phyloP scores from a whole-genome alignment of 352 stramenopile species.

The Phytopythium chamaehyphon region DNA sequence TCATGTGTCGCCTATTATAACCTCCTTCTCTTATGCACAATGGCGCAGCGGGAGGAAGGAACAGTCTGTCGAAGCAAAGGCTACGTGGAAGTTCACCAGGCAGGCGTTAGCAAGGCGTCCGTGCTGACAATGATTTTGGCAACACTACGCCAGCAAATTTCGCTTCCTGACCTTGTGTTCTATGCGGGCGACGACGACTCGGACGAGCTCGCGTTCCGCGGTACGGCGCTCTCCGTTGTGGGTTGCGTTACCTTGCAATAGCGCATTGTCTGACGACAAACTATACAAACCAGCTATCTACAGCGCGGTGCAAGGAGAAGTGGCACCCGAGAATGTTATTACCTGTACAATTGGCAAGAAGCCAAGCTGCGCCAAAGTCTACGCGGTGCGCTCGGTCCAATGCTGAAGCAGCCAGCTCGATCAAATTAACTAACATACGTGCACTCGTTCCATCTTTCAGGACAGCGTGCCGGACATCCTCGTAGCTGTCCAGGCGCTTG shows the following conservation, averaged over 20 bases:
- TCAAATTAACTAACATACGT: neutral
- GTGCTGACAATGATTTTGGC: slow-evolving; percentile 50
- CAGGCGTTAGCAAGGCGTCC: slow-evolving; percentile 61
- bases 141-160: slow-evolving; percentile 49
- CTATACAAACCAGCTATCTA: slow-evolving; percentile 32
- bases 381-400: slow-evolving; percentile 54
- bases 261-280: neutral
- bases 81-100: slow-evolving; percentile 74
- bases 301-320: slow-evolving; percentile 29
- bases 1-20: neutral
- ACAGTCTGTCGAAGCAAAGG: slow-evolving; percentile 54
- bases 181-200: slow-evolving; percentile 97
- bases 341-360: slow-evolving; percentile 98
- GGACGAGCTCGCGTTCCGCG: slow-evolving; percentile 90
- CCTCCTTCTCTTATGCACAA: neutral
- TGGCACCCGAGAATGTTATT: slow-evolving; percentile 57
- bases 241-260: slow-evolving; percentile 11
- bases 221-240: slow-evolving; percentile 37
- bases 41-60: slow-evolving; percentile 46
- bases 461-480: slow-evolving; percentile 55
- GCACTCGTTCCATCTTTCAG: slow-evolving; percentile 11
- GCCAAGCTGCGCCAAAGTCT: slow-evolving; percentile 93
- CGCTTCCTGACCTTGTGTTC: slow-evolving; percentile 92
- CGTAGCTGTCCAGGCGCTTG: slow-evolving; percentile 41
- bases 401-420: neutral